phyloP scores from a whole-genome alignment of 805 yeast species.

The Saccharomycopsis sp. region DNA sequence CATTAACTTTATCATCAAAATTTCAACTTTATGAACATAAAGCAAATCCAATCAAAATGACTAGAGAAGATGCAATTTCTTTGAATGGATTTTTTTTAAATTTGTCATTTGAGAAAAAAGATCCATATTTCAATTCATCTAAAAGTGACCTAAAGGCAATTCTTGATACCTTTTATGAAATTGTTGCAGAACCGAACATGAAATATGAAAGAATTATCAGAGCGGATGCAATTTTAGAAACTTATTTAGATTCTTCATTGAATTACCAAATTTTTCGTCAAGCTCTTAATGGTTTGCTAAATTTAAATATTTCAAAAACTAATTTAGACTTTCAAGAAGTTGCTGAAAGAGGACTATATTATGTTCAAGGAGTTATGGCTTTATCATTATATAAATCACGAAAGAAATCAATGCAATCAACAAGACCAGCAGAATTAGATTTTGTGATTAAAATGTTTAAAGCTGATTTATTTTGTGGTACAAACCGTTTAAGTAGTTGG shows the following conservation, averaged over 20 bases:
- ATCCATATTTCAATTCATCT: slow-evolving; percentile 48
- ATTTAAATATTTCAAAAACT: slow-evolving; percentile 24
- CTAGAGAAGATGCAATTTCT: slow-evolving; percentile 28
- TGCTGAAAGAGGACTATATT: slow-evolving; percentile 50
- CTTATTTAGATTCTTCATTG: slow-evolving; percentile 37
- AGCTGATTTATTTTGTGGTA: slow-evolving; percentile 56
- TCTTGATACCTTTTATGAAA: slow-evolving; percentile 61
- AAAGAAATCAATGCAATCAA: slow-evolving; percentile 60
- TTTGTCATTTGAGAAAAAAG: slow-evolving; percentile 42
- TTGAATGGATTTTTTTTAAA: slow-evolving; percentile 42
- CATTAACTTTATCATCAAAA: slow-evolving; percentile 45
- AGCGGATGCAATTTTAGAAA: slow-evolving; percentile 36
- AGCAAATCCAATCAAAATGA: slow-evolving; percentile 32
- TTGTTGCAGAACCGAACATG: slow-evolving; percentile 56
- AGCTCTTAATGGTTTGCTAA: slow-evolving; percentile 40
- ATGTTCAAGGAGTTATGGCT: slow-evolving; percentile 55
- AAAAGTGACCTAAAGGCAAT: slow-evolving; percentile 64
- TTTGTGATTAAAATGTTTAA: slow-evolving; percentile 56
- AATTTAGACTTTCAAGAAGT: slow-evolving; percentile 27
- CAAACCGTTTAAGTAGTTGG: slow-evolving; percentile 79
- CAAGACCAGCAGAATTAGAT: slow-evolving; percentile 73
- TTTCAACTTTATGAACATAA: slow-evolving; percentile 61
- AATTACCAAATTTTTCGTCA: slow-evolving; percentile 35
- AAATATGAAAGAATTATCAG: slow-evolving; percentile 32
- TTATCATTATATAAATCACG: slow-evolving; percentile 61